These are phyloP conservation scores for Exophiala oligosperma DNA, from an alignment of 2,329 filamentous ascomycete species.

Conservation along the genomic window DNA sequence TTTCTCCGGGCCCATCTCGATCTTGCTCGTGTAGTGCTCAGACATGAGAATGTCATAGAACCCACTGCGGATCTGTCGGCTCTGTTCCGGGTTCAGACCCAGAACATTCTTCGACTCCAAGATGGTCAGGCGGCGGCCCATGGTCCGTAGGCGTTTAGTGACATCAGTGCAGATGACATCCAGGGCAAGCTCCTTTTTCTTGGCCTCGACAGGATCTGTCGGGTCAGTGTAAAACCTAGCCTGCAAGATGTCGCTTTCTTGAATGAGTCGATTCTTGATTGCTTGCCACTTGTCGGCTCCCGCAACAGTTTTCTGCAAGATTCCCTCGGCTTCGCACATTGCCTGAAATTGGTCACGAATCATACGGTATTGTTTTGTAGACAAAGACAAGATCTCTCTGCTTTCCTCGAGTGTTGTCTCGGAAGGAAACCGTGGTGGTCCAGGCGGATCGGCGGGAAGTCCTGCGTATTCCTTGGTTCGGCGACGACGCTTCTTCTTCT, in stretches of 20 bases:
- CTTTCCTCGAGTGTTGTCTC: slow-evolving; percentile 81
- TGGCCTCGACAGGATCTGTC: slow-evolving; percentile 42
- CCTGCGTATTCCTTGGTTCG: slow-evolving; percentile 68
- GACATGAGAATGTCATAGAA: slow-evolving; percentile 67
- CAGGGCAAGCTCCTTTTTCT: slow-evolving; percentile 63
- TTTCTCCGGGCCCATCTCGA: slow-evolving; percentile 69
- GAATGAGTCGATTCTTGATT: slow-evolving; percentile 66
- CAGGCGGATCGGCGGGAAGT: slow-evolving; percentile 65
- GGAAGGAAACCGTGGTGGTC: slow-evolving; percentile 73
- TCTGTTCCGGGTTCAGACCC: slow-evolving; percentile 67
- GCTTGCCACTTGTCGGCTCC: slow-evolving; percentile 73
- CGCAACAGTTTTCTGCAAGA: slow-evolving; percentile 74
- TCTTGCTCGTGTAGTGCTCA: slow-evolving; percentile 69
- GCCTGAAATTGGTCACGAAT: slow-evolving; percentile 66
- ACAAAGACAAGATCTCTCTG: slow-evolving; percentile 67
- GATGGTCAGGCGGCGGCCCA: slow-evolving; percentile 68
- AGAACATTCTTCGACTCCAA: slow-evolving; percentile 72
- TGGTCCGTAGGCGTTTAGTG: slow-evolving; percentile 72
- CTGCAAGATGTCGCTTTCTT: slow-evolving; percentile 64
- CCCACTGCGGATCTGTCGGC: slow-evolving; percentile 63
- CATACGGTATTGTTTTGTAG: slow-evolving; percentile 62
- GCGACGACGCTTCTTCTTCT: slow-evolving; percentile 65
- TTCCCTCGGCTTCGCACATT: slow-evolving; percentile 66
- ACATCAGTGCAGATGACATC: slow-evolving; percentile 81
- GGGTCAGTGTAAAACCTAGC: slow-evolving; percentile 60